Base-by-base conservation (phyloP, 108 stramenopile genomes). In the Fragilariopsis cylindrus region DNA sequence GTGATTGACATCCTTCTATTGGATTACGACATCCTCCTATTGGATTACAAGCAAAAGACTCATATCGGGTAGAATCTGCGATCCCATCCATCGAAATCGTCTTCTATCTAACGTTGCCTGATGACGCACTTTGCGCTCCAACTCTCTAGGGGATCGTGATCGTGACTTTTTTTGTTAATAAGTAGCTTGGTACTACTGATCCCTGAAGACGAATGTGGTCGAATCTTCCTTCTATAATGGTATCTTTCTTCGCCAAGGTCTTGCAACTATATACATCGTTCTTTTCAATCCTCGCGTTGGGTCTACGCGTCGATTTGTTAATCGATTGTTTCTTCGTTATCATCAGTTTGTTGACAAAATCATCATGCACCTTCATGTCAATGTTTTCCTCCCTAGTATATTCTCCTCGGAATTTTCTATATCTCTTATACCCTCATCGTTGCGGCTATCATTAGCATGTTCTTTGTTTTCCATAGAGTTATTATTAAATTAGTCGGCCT, bases 401-500 rank as follows among this genome's bases (percentile, higher is more conserved):
- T 30, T 30, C 58, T 40, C 58, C 58, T 60, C 58, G 3, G 58
- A 60, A 60, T 60, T 40, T 18, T 60, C 19, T 60, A 12, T 40
- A 11, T 40, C 40, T 21, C 41, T 40, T 6, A 21, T 18, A n/a
- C 58, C 16, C 8, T 21, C n/a, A 5, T 60, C 58, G n/a, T 60
- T 40, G 21, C 58, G 58, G 41, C 21, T 30, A 60, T 60, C 58
- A 4, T 2, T 60, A 4, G 39, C 16, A 60, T 11, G 6, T n/a
- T 5, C 6, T 11, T 30, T 30, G 16, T 21, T 43, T 43, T 63
- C 62, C 45, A 42, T 63, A 5, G n/a, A 0, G 11, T 11, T 63
- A n/a, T 40, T 44, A 11, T 63, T n/a, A 44, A 63, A 45, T 44
- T 11, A 43, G 12, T 52, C 13, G 50, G 9, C 12, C 9, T 52